Percentiles rank a stretch among this genome's conserved stretches.
These are phyloP conservation scores for Pythium periplocum DNA, from an alignment of 352 stramenopile species.

Conservation along the genomic window DNA sequence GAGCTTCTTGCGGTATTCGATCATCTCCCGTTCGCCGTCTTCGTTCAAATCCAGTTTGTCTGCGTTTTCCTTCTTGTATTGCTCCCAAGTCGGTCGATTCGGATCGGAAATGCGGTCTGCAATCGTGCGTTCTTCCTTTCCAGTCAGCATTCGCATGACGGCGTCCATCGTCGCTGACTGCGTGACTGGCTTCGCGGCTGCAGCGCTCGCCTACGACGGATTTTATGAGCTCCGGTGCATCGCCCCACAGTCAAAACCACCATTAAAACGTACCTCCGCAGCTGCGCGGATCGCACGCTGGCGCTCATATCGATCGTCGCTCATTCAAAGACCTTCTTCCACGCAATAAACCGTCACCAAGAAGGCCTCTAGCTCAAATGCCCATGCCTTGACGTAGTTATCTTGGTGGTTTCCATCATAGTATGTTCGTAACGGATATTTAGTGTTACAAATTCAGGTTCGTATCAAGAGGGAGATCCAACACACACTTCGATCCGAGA, in stretches of 20 bases:
- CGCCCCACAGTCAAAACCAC: neutral
- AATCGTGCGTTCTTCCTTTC: constrained; percentile 92
- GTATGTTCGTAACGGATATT: too few species aligned
- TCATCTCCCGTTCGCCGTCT: constrained; percentile 91
- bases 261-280: constrained; percentile 24
- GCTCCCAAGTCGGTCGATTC: constrained; percentile 94
- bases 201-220: neutral
- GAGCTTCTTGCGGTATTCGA: constrained; percentile 90
- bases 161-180: constrained; percentile 90
- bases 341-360: too few species aligned
- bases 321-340: constrained; percentile 44
- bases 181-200: constrained; percentile 15
- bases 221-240: too few species aligned
- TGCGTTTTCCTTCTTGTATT: constrained; percentile 95
- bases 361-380: too few species aligned
- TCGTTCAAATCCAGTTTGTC: constrained; percentile 89
- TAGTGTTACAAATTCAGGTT: too few species aligned
- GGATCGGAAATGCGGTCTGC: constrained; percentile 90
- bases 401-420: too few species aligned
- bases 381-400: too few species aligned
- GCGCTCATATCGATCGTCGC: constrained; percentile 80
- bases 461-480: too few species aligned
- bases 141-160: constrained; percentile 91
- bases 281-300: constrained; percentile 49
- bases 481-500: too few species aligned